Evolutionary conservation across 139 green algal genomes (phyloP), one percentile per base, ranked within the genome.

Genomic region (Raphidocelis subcapitata): DNA sequence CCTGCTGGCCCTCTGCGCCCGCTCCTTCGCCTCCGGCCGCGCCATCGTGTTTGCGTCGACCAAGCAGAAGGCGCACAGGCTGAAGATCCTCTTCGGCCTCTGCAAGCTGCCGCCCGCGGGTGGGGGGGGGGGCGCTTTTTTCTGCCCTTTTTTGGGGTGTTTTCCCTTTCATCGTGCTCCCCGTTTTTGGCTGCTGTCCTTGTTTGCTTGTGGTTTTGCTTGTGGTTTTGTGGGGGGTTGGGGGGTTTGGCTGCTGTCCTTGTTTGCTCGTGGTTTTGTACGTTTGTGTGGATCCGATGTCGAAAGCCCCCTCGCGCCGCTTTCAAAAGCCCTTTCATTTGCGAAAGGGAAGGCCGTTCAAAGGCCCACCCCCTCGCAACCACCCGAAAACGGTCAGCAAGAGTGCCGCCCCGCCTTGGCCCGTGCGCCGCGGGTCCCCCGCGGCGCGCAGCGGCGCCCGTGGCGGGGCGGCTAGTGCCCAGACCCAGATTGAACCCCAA

Each of bases 71-170:
- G 94, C 92, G 23, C 95, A 99, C 84, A 63, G 95, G 1, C 75
- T 93, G 21, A 98, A 98, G 82, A 93, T 99, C 41, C 68, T 99
- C 41, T 97, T 99, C 80, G 94, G 93, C 2, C 82, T 99, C 29
- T 80, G 79, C 2, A 82, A 87, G 3, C 82, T 99, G 56, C 87
- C 88, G 24, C 78, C 87, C 0, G 87, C 89, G 36, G 80, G 82
- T 88, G 65, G 36, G 74, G 84, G 26, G 84, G 67, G 5, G 66
- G 64, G 31, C 12, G 41, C 12, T 49, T 49, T 49, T 8, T 8
- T 8, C 41, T 12, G 24, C 5, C 15, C 24, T 8, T 62, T 8
- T 35, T 28, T 8, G 24, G 24, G 5, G 24, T 28, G 24, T 31
- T 62, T 28, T 62, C 10, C 12, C 49, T 18, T 56, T 56, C 49